phyloP scores from a whole-genome alignment of 2,329 filamentous ascomycete species.

The Hypoxylon sp. region DNA sequence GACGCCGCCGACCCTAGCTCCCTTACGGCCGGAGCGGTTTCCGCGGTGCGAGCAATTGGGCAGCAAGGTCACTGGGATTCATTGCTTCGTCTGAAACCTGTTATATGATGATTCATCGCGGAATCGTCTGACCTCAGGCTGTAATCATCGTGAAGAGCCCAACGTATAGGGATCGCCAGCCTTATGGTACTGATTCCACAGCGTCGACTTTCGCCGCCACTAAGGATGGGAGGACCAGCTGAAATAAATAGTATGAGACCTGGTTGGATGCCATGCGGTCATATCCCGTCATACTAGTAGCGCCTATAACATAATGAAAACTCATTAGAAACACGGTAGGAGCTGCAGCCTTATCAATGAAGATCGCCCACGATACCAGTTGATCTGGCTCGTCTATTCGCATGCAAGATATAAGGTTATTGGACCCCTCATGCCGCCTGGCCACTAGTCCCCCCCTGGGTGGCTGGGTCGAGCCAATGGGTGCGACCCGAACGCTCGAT shows the following conservation, averaged over 20 bases:
- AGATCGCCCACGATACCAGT: conserved; percentile 9
- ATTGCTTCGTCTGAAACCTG: conserved; percentile 13
- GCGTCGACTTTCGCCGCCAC: neutral
- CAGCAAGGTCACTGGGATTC: conserved; percentile 2
- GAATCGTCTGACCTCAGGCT: conserved; percentile 8
- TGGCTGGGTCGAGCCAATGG: conserved; percentile 11
- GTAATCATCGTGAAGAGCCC: neutral
- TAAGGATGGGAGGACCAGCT: conserved; percentile 4
- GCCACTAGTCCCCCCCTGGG: neutral
- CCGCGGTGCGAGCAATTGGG: conserved; percentile 21
- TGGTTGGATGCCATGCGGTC: neutral
- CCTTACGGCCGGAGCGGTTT: conserved; percentile 7
- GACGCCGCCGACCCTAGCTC: conserved; percentile 7
- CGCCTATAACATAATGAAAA: conserved; percentile 7
- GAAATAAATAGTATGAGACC: neutral
- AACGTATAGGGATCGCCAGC: conserved; percentile 2
- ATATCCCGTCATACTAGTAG: neutral
- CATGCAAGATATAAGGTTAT: conserved; percentile 27
- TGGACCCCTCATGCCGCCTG: conserved; percentile 11
- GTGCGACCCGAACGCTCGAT: neutral
- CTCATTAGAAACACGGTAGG: conserved; percentile 3
- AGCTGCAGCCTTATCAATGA: conserved; percentile 7
- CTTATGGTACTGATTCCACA: conserved; percentile 1
- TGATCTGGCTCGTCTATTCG: conserved; percentile 11
- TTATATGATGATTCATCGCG: conserved; percentile 15